Evolutionary conservation across 495 filamentous ascomycete genomes (phyloP), one percentile per base, ranked within the genome.

Genomic region (Aspergillus biplanus): DNA sequence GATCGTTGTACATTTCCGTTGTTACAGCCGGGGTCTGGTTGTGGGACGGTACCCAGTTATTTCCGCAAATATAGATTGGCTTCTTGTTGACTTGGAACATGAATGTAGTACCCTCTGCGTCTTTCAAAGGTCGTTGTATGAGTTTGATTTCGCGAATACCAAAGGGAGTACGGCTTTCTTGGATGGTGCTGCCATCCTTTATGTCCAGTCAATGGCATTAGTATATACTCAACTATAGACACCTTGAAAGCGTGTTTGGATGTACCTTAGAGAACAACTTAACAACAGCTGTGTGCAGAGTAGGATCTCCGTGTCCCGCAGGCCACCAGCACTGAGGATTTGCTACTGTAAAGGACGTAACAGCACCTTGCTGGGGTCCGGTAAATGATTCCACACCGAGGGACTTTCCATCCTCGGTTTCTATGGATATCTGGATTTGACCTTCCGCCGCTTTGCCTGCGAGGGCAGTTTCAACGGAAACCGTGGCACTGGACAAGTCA

Each of bases 1-100:
- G 15, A 12, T 32, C 18, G 3, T 7, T 11, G 52, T 56, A 56
- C 21, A 34, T 56, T 16, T 56, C 21, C 3, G 21, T 56, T 4
- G 52, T 56, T 2, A 56, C 52, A 9, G 52, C 52, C 4, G 52
- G 52, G 13, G 52, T 56, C 32, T 56, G 52, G 27, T 56, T 56
- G 32, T 56, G 52, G 18, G 52, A 7, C 4, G 52, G 52, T 12
- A 56, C 52, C 52, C 52, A 56, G 32, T 56, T 56, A n/a, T 56
- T 56, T 33, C 52, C 52, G n/a, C 52, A 56, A n/a, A 56, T 56
- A 33, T 56, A 56, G 52, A 56, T 56, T 7, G 52, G 52, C 52
- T 56, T 56, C 21, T 34, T 34, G 32, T 56, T 56, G 52, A 56
- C 52, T 32, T 56, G 52, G 52, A 56, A 56, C 52, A 56, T 56